Conservation (phyloP, 495 filamentous ascomycete genomes). For the Rostrohypoxylon terebratum region DNA sequence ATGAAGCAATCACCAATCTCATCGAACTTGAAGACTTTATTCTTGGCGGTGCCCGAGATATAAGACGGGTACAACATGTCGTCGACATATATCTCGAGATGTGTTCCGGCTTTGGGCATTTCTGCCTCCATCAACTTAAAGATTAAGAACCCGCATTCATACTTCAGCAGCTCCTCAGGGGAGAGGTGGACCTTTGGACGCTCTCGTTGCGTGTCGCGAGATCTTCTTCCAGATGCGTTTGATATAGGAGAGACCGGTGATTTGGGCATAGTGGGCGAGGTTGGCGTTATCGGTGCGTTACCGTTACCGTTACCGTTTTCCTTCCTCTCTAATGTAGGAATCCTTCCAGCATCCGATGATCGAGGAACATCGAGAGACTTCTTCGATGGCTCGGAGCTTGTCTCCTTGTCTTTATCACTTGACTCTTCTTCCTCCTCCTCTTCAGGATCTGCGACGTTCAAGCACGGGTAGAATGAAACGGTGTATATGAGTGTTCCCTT, state of each 20-base stretch:
- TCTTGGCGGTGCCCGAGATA: slow-evolving; percentile 76
- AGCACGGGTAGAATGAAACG: slow-evolving; percentile 86
- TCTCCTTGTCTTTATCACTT: slow-evolving; percentile 49
- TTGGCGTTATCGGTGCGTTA: slow-evolving; percentile 51
- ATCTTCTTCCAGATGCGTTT: slow-evolving; percentile 59
- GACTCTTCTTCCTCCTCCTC: slow-evolving; percentile 77
- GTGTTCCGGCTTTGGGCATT: slow-evolving; percentile 77
- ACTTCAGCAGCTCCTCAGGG: slow-evolving; percentile 79
- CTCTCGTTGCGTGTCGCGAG: slow-evolving; percentile 68
- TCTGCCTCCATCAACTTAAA: slow-evolving; percentile 94
- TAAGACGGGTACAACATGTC: slow-evolving; percentile 94
- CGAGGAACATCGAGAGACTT: slow-evolving; percentile 56
- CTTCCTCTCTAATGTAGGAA: slow-evolving; percentile 52
- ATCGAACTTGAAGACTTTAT: slow-evolving; percentile 74
- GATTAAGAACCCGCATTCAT: slow-evolving; percentile 92
- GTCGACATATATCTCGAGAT: slow-evolving; percentile 92
- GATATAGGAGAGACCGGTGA: slow-evolving; percentile 47
- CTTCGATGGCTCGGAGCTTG: slow-evolving; percentile 47
- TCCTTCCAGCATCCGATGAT: slow-evolving; percentile 55
- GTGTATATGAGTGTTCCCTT: slow-evolving; percentile 90
- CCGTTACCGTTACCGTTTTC: slow-evolving; percentile 40
- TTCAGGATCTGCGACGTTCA: slow-evolving; percentile 90
- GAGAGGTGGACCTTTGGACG: slow-evolving; percentile 81
- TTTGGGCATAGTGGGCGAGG: slow-evolving; percentile 44
- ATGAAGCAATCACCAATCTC: slow-evolving; percentile 97